Percentiles rank a stretch among this genome's conserved stretches.
Evolutionary conservation across 2,329 filamentous ascomycete genomes (phyloP).

Genomic region (Xylaria polymorpha): DNA sequence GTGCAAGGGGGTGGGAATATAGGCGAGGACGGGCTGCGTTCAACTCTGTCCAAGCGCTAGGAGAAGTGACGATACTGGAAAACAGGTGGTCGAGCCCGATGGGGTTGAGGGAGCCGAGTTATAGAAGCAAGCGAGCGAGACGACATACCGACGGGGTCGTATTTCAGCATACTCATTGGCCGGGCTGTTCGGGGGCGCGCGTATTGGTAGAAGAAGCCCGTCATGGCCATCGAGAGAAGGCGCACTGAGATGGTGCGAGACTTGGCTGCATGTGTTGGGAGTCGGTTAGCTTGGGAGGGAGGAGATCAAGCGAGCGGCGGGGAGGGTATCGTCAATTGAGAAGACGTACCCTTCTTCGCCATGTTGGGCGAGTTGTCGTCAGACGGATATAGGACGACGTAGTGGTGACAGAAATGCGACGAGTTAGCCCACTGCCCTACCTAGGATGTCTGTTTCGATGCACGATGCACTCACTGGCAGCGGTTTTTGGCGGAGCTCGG

Average conservation of each 20-base stretch:
- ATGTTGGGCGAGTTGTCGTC: constrained; percentile 46
- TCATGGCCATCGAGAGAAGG: constrained; percentile 98
- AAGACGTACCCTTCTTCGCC: constrained; percentile 57
- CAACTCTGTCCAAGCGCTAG: background rate
- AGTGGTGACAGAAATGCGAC: background rate
- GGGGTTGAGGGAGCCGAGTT: background rate
- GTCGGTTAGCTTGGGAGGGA: constrained; percentile 23
- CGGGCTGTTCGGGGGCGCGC: constrained; percentile 81
- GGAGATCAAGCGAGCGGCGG: background rate
- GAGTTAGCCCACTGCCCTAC: too few species aligned
- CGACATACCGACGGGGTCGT: constrained; percentile 92
- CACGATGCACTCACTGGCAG: constrained; percentile 27
- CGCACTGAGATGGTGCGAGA: constrained; percentile 93
- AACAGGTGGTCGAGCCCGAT: background rate
- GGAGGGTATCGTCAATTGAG: background rate
- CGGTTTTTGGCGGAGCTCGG: constrained; percentile 45
- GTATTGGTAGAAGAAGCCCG: constrained; percentile 95
- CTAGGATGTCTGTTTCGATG: constrained; percentile 26
- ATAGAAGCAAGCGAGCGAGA: background rate
- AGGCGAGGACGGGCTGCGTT: background rate
- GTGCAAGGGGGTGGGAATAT: background rate
- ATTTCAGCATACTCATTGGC: constrained; percentile 97
- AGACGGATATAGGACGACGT: constrained; percentile 20
- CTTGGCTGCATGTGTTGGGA: constrained; percentile 70
- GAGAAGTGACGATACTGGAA: background rate